phyloP scores from a whole-genome alignment of 495 filamentous ascomycete genomes.

The Aspergillus bertholletiae region DNA sequence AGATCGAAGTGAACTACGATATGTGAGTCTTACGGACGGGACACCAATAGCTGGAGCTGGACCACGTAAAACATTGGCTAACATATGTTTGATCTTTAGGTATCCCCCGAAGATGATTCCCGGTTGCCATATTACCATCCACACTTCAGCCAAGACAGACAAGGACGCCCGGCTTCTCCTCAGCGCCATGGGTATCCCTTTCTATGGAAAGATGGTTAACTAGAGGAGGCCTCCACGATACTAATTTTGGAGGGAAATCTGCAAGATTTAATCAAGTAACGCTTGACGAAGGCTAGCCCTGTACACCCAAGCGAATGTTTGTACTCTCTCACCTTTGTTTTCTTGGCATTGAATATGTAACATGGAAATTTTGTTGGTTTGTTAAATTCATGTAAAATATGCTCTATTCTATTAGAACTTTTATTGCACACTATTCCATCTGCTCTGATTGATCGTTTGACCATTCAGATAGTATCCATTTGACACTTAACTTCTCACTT shows the following conservation, averaged over 20 bases:
- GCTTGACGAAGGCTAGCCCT: not conserved
- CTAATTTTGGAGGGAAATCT: not conserved
- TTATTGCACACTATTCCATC: slow-evolving; percentile 8
- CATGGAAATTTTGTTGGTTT: slow-evolving; percentile 7
- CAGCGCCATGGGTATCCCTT: slow-evolving; percentile 74
- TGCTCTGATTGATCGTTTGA: not conserved
- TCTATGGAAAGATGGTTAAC: slow-evolving; percentile 67
- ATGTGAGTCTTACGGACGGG: slow-evolving; percentile 58
- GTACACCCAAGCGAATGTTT: not conserved
- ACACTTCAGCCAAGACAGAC: slow-evolving; percentile 86
- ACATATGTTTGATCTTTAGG: slow-evolving; percentile 26
- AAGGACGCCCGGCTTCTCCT: slow-evolving; percentile 86
- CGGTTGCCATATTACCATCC: slow-evolving; percentile 78
- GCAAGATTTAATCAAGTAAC: not conserved
- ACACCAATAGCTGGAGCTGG: not conserved
- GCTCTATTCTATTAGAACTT: slow-evolving; percentile 11
- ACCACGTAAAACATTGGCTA: slow-evolving; percentile 1
- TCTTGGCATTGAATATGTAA: slow-evolving; percentile 9
- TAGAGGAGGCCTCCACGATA: slow-evolving; percentile 27
- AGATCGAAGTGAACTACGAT: slow-evolving; percentile 88
- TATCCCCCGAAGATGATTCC: slow-evolving; percentile 93
- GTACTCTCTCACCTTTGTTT: not conserved
- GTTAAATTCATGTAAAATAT: slow-evolving; percentile 21
- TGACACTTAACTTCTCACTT: too few species aligned
- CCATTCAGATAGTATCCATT: not conserved